Percentiles rank a stretch among this genome's conserved stretches.
These are phyloP conservation scores for Geosiphon pyriformis DNA, from an alignment of 192 early-diverging fungal genomes.

Conservation along the genomic window DNA sequence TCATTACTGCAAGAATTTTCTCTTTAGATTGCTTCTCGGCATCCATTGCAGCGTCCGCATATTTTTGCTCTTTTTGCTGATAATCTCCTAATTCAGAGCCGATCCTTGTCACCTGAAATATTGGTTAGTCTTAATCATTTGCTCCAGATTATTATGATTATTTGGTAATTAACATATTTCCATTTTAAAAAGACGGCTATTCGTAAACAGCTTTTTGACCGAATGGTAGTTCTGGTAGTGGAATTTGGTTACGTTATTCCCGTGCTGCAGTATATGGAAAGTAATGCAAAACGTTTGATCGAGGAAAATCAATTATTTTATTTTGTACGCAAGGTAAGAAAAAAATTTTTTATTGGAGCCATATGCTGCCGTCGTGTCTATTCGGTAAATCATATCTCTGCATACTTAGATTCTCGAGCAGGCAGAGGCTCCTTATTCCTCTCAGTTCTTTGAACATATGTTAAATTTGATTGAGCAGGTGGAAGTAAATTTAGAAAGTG, in stretches of 20 bases:
- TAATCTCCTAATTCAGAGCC: conserved; percentile 56
- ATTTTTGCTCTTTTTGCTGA: conserved; percentile 58
- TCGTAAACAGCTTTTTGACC: conserved; percentile 62
- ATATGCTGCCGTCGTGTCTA: background rate
- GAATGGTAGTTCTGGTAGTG: conserved; percentile 61
- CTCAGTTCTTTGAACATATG: conserved; percentile 6
- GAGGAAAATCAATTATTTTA: conserved; percentile 67
- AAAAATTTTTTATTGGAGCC: background rate
- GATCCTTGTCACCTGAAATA: conserved; percentile 54
- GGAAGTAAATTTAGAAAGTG: background rate
- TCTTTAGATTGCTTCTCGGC: conserved; percentile 55
- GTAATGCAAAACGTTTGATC: conserved; percentile 42
- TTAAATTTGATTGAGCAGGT: conserved; percentile 7
- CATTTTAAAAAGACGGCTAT: conserved; percentile 48
- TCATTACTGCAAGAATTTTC: background rate
- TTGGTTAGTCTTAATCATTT: conserved; percentile 33
- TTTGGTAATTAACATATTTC: background rate
- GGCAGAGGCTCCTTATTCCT: conserved; percentile 2
- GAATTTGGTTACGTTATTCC: conserved; percentile 60
- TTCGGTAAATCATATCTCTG: background rate
- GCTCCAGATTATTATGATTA: background rate
- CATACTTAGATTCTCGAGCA: background rate
- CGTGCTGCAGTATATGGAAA: conserved; percentile 54
- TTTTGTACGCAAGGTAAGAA: conserved; percentile 51
- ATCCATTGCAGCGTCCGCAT: conserved; percentile 60